Conservation (phyloP, 1,284 basidiomycete species). For the Trichosporon inkin region DNA sequence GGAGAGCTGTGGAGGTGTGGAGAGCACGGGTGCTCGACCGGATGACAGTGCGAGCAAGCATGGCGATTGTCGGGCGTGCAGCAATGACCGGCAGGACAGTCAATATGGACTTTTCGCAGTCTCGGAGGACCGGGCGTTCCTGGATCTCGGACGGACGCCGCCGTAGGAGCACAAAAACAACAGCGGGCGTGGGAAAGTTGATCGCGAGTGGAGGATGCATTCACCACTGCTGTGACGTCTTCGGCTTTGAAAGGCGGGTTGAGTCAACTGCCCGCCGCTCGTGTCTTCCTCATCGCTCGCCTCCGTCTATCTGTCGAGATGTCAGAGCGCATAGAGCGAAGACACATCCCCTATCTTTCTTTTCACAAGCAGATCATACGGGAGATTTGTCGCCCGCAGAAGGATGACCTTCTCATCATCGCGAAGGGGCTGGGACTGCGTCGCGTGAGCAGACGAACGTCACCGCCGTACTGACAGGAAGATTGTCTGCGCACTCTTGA, state of each 20-base stretch:
- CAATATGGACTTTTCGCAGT: slow-evolving; percentile 1
- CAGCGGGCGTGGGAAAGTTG: slow-evolving; percentile 6
- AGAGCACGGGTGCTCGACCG: slow-evolving; percentile 17
- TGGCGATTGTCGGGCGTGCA: slow-evolving; percentile 5
- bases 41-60: slow-evolving; percentile 23
- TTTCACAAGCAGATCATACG: slow-evolving; percentile 52
- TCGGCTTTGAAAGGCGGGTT: not conserved
- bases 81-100: not conserved
- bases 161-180: not conserved
- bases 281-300: not conserved
- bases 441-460: slow-evolving; percentile 36
- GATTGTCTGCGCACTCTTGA: slow-evolving; percentile 77
- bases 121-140: slow-evolving; percentile 8
- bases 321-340: slow-evolving; percentile 15
- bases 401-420: slow-evolving; percentile 75
- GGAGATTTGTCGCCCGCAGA: slow-evolving; percentile 58
- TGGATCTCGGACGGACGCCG: not conserved
- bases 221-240: not conserved
- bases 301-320: not conserved
- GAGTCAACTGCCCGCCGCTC: slow-evolving; percentile 4
- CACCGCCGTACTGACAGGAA: slow-evolving; percentile 29
- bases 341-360: slow-evolving; percentile 50
- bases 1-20: slow-evolving; percentile 21
- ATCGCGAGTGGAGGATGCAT: not conserved
- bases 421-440: slow-evolving; percentile 83